A percentile compares a stretch with the other conserved stretches of the same genome.
phyloP scores from a whole-genome alignment of 2,329 filamentous ascomycete species.

The Curvularia hawaiiensis region DNA sequence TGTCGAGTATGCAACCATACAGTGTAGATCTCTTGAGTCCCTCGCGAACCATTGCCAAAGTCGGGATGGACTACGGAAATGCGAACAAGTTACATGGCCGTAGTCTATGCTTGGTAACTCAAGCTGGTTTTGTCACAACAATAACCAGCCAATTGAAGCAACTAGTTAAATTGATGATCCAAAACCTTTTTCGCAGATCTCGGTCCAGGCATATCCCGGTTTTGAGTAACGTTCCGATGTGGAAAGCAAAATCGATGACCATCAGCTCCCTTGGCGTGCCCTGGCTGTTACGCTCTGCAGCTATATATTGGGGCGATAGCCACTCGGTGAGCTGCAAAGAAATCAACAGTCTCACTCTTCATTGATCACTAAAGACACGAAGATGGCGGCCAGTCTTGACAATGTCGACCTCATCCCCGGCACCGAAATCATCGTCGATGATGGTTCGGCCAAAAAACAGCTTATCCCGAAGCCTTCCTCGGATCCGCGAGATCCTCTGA shows the following conservation, averaged over 20 bases:
- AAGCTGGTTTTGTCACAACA: background rate
- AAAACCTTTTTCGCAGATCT: background rate
- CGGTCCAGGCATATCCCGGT: background rate
- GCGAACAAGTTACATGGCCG: background rate
- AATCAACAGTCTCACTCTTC: background rate
- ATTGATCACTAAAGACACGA: background rate
- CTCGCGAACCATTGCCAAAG: background rate
- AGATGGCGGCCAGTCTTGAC: conserved; percentile 19
- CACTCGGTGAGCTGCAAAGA: background rate
- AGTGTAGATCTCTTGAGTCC: background rate
- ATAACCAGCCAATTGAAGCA: background rate
- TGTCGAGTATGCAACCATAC: too few species aligned
- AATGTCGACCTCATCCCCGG: conserved; percentile 34
- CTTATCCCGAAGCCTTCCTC: conserved; percentile 40
- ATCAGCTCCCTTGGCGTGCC: background rate
- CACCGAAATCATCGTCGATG: conserved; percentile 35
- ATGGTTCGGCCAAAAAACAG: conserved; percentile 29
- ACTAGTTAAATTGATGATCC: background rate
- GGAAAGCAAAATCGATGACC: background rate
- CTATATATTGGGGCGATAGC: background rate
- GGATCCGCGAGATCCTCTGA: conserved; percentile 45
- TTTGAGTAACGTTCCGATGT: background rate
- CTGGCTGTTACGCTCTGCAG: background rate
- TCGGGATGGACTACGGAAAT: conserved; percentile 1
- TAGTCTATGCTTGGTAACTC: background rate